These are phyloP conservation scores for Casuarina glauca DNA, from an alignment of 306 rosid species.

Conservation along the genomic window DNA sequence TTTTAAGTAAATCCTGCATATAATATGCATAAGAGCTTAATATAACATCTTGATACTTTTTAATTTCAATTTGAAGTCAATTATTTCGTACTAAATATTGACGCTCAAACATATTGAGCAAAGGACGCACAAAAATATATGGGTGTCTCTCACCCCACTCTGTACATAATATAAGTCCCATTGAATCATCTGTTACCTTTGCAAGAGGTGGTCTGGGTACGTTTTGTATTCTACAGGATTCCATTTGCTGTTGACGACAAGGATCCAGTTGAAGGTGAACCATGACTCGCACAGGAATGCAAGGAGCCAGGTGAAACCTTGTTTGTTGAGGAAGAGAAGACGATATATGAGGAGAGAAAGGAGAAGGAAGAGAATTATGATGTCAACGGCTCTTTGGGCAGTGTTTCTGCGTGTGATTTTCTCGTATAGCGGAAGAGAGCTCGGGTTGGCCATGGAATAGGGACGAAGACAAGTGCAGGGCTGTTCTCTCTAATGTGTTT, in stretches of 20 bases:
- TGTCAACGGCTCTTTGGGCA: conserved; percentile 33
- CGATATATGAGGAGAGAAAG: conserved; percentile 47
- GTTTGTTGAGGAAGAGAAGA: conserved; percentile 11
- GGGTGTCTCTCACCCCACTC: too few relatives aligned
- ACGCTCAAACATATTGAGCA: too few relatives aligned
- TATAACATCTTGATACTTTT: too few relatives aligned
- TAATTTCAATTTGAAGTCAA: too few relatives aligned
- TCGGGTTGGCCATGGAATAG: neutral
- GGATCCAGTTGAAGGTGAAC: conserved; percentile 50
- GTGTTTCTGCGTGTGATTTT: conserved; percentile 11
- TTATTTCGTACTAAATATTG: too few relatives aligned
- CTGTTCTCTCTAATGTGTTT: neutral
- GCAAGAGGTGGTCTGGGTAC: conserved; percentile 42
- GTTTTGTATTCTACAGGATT: conserved; percentile 47
- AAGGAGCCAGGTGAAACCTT: conserved; percentile 41
- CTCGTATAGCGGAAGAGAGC: conserved; percentile 36
- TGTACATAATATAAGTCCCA: too few relatives aligned
- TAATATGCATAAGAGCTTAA: conserved; percentile 4
- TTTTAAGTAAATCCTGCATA: too few relatives aligned
- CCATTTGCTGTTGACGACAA: conserved; percentile 45
- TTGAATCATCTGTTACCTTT: conserved; percentile 4
- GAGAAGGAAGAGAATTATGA: conserved; percentile 36
- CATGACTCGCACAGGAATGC: conserved; percentile 67
- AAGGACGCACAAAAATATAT: too few relatives aligned
- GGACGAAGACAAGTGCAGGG: neutral